A percentile compares a stretch with the other conserved stretches of the same genome.
These are phyloP conservation scores for Allantophomopsis lycopodina DNA, from an alignment of 2,329 filamentous ascomycete genomes.

Conservation along the genomic window DNA sequence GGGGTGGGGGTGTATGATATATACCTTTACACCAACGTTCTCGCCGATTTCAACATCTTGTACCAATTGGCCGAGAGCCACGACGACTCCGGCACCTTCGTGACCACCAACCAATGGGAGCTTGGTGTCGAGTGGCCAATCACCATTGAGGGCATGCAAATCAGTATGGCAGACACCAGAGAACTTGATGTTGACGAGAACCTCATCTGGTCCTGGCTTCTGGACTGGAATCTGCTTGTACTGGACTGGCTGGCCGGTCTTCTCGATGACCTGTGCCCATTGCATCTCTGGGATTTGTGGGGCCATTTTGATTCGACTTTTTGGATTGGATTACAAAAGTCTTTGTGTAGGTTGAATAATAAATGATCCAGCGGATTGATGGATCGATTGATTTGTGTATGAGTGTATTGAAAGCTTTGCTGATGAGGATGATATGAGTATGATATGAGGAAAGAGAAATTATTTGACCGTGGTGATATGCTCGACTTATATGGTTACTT, in stretches of 20 bases:
- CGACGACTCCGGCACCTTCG: constrained; percentile 70
- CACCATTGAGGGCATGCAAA: constrained; percentile 68
- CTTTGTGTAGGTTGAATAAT: too few relatives aligned
- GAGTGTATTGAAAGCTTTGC: too few relatives aligned
- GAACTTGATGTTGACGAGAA: constrained; percentile 84
- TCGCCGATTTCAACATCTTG: constrained; percentile 70
- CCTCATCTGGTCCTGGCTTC: constrained; percentile 75
- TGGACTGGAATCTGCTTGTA: constrained; percentile 76
- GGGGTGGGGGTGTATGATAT: neutral
- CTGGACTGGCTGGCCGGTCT: constrained; percentile 57
- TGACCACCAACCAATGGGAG: constrained; percentile 75
- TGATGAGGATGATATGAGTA: too few relatives aligned
- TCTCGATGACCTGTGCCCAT: constrained; percentile 84
- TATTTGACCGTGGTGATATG: too few relatives aligned
- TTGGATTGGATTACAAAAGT: too few relatives aligned
- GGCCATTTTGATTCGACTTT: constrained; percentile 9
- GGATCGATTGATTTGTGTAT: too few relatives aligned
- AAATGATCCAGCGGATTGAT: too few relatives aligned
- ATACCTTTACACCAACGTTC: constrained; percentile 63
- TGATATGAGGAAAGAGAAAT: too few relatives aligned
- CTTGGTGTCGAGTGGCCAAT: constrained; percentile 79
- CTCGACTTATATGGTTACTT: too few relatives aligned
- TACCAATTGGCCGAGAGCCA: constrained; percentile 66
- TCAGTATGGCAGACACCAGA: constrained; percentile 88
- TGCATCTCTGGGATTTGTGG: constrained; percentile 62